phyloP scores from a whole-genome alignment of 2,329 filamentous ascomycete species.

The Xylariales sp. region DNA sequence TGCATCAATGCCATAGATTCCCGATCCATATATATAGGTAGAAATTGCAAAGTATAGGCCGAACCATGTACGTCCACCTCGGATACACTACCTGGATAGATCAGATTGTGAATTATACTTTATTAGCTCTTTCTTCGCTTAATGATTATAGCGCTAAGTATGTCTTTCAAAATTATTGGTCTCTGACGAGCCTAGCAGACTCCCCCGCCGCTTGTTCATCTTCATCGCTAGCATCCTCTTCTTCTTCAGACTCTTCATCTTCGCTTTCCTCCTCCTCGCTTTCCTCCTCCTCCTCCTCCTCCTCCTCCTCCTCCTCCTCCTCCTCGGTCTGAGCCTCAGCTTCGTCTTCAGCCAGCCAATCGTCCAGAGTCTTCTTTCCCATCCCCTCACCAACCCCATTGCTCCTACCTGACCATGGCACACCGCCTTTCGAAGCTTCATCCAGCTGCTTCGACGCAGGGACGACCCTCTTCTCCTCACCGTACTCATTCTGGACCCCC shows the following conservation, averaged over 20 bases:
- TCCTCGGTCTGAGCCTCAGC: constrained; percentile 38
- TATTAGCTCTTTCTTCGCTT: no score
- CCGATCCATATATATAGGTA: no score
- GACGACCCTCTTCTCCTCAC: constrained; percentile 37
- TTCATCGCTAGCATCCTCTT: constrained; percentile 3
- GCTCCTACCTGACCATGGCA: constrained; percentile 36
- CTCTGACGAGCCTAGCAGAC: constrained; percentile 4
- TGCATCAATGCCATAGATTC: no score
- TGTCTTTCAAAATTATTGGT: no score
- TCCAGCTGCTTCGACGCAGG: constrained; percentile 63
- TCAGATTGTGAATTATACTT: no score
- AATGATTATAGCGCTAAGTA: no score
- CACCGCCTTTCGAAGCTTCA: constrained; percentile 38
- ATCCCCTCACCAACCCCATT: constrained; percentile 39
- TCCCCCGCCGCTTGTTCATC: constrained; percentile 1
- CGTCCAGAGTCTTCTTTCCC: constrained; percentile 77
- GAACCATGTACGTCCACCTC: no score
- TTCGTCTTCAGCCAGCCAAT: constrained; percentile 79
- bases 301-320: constrained; percentile 7
- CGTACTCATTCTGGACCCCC: constrained; percentile 29
- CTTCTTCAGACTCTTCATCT: constrained; percentile 7
- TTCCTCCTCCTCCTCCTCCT: constrained; percentile 7
- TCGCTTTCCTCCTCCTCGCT: constrained; percentile 10
- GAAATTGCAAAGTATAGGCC: no score
- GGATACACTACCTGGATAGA: no score